Conservation (phyloP, 805 yeast genomes). For the Metschnikowia amazonensis region DNA sequence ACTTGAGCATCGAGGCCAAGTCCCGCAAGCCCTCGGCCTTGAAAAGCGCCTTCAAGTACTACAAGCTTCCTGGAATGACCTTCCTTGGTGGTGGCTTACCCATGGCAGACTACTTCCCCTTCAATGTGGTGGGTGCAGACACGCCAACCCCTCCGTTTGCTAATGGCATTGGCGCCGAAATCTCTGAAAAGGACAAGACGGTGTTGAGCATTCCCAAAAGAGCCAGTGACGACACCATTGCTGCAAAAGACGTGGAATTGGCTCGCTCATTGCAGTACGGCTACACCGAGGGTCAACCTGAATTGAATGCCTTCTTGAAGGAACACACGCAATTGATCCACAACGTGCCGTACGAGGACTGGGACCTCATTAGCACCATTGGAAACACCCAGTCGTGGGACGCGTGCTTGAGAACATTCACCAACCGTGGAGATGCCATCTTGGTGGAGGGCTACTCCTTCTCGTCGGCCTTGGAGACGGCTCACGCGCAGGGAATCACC, state of each 20-base stretch:
- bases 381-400: constrained; percentile 95
- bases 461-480: constrained; percentile 80
- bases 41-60: constrained; percentile 80
- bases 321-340: constrained; percentile 66
- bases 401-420: constrained; percentile 71
- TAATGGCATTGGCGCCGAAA: constrained; percentile 70
- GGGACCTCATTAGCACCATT: constrained; percentile 67
- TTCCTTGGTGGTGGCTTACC: constrained; percentile 97
- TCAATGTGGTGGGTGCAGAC: constrained; percentile 66
- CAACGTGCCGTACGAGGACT: constrained; percentile 48
- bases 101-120: constrained; percentile 85
- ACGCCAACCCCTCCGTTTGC: constrained; percentile 78
- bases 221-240: constrained; percentile 19
- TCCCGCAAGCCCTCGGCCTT: constrained; percentile 75
- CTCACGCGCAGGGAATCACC: constrained; percentile 64
- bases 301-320: constrained; percentile 59
- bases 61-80: constrained; percentile 66
- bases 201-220: constrained; percentile 42
- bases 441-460: constrained; percentile 80
- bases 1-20: constrained; percentile 72
- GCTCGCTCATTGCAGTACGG: constrained; percentile 93
- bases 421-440: constrained; percentile 76
- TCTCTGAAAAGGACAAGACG: constrained; percentile 40
- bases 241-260: constrained; percentile 58
- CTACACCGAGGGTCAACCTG: constrained; percentile 73